Evolutionary conservation across 129 eudicot genomes (phyloP), one percentile per base, ranked within the genome.

Genomic region (Chrysanthemum seticuspe): DNA sequence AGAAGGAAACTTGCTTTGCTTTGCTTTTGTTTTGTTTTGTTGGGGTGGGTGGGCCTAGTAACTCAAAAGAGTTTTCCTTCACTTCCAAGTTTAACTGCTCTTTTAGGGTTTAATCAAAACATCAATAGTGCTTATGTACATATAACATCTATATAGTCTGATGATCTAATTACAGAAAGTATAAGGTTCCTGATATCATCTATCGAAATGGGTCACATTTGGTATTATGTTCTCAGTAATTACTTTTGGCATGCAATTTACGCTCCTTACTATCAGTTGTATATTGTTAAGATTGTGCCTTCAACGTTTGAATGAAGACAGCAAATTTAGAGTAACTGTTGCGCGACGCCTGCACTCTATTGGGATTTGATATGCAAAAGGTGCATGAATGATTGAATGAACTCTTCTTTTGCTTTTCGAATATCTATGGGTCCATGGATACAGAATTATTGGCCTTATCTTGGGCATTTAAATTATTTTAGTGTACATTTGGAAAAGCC

Each of bases 11-110:
- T 71, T 64, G 68, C 74, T 78, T 64, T 78, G 77, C 68, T 69
- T 70, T 76, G 1, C 68, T n/a, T 50, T 40, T 40, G 44, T 52
- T 54, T 27, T 75, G 9, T 54, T 14, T 66, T 34, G 7, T 16
- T 6, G 74, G 59, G 62, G 74, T 66, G 48, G 67, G 70, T 48
- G 67, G 82, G 78, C 47, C 82, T 78, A 71, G 60, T 51, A 75
- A 77, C 72, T 77, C 81, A 25, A 29, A 78, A 62, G 47, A 29
- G 57, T 71, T 25, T 78, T 78, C 56, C 82, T 78, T 78, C 74
- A 56, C 73, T 23, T 72, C 62, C 74, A 78, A 78, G 78, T 78
- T 72, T 54, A 67, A 49, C 15, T 53, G n/a, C 62, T 31, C 72
- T 65, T 45, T 65, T 31, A 47, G 48, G 53, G 34, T 71, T 54